Conservation (phyloP, 2,329 filamentous ascomycete species). For the Talaromyces sp. region DNA sequence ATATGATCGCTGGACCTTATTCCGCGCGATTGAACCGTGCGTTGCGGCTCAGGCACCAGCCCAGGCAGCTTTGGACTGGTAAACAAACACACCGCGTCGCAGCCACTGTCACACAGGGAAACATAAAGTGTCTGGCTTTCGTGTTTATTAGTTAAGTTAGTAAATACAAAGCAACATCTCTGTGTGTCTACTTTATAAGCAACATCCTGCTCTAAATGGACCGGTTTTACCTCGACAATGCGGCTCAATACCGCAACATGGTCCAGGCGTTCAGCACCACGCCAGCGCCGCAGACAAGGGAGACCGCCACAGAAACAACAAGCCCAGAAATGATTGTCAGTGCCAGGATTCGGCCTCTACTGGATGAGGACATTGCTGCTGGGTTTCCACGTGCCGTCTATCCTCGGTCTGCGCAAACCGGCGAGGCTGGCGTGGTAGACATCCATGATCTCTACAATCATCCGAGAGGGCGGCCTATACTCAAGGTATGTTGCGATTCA, state of each 20-base stretch:
- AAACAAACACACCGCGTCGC: background rate
- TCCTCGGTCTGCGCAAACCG: background rate
- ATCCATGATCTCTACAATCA: background rate
- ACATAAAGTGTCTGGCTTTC: background rate
- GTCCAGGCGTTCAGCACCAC: background rate
- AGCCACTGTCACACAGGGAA: background rate
- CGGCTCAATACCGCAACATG: background rate
- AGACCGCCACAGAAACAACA: background rate
- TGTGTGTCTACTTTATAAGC: background rate
- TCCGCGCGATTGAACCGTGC: background rate
- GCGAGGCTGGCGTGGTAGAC: background rate
- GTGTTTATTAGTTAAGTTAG: background rate
- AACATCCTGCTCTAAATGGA: background rate
- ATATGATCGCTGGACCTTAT: background rate
- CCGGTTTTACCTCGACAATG: background rate
- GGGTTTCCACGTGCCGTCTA: background rate
- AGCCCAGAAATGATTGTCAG: background rate
- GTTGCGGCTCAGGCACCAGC: constrained; percentile 1
- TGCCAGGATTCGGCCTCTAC: background rate
- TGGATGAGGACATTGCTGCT: background rate
- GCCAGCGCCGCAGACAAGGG: background rate
- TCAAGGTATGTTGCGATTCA: background rate
- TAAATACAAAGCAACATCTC: background rate
- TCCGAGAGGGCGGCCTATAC: background rate
- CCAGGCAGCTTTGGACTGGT: background rate